A percentile compares a stretch with the other conserved stretches of the same genome.
These are phyloP conservation scores for Clonostachys chloroleuca DNA, from an alignment of 2,329 filamentous ascomycete species.

Conservation along the genomic window DNA sequence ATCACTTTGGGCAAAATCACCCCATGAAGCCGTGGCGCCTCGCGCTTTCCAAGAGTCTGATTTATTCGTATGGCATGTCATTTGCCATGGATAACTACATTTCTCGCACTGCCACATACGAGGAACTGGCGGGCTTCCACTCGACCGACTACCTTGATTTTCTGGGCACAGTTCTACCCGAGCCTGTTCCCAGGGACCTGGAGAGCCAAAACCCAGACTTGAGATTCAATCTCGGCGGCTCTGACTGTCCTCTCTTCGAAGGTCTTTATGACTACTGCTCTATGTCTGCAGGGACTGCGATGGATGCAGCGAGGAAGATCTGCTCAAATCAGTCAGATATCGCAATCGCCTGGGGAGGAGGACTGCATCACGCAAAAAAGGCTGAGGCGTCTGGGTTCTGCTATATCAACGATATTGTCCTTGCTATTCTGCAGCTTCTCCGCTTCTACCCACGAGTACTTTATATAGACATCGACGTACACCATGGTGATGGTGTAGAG, in stretches of 20 bases:
- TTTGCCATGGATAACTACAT: slow-evolving; percentile 95
- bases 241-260: slow-evolving; percentile 95
- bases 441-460: slow-evolving; percentile 79
- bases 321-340: slow-evolving; percentile 86
- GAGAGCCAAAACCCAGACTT: slow-evolving; percentile 59
- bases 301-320: slow-evolving; percentile 88
- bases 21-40: slow-evolving; percentile 99
- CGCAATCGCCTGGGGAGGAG: slow-evolving; percentile 96
- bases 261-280: slow-evolving; percentile 94
- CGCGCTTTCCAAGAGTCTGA: slow-evolving; percentile 90
- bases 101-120: slow-evolving; percentile 76
- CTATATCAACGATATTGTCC: slow-evolving; percentile 98
- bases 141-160: slow-evolving; percentile 88
- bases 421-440: slow-evolving; percentile 85
- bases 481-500: slow-evolving; percentile 87
- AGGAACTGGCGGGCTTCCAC: slow-evolving; percentile 86
- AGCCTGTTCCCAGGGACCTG: slow-evolving; percentile 59
- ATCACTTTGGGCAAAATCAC: slow-evolving; percentile 95
- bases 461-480: slow-evolving; percentile 92
- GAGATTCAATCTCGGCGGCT: slow-evolving; percentile 81
- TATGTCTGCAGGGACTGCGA: slow-evolving; percentile 83
- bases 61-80: slow-evolving; percentile 92
- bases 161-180: slow-evolving; percentile 66
- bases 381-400: slow-evolving; percentile 93
- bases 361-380: slow-evolving; percentile 94